phyloP scores from a whole-genome alignment of 2,329 filamentous ascomycete species.

The Claviceps citrina region DNA sequence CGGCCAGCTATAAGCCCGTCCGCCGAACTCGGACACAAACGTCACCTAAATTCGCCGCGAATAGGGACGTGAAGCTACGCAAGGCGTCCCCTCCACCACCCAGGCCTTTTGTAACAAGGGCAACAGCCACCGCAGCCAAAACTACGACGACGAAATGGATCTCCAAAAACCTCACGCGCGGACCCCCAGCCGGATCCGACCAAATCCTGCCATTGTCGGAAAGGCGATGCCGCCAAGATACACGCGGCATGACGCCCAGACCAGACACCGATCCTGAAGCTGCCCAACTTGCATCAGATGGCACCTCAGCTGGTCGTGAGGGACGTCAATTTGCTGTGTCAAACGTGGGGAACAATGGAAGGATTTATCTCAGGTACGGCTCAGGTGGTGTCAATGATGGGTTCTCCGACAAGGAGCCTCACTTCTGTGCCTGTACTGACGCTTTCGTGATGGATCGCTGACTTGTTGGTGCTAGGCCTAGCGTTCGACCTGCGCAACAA shows the following conservation, averaged over 20 bases:
- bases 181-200: conserved; percentile 14
- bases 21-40: conserved; percentile 3
- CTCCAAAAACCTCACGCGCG: conserved; percentile 6
- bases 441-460: conserved; percentile 7
- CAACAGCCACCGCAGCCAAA: conserved; percentile 5
- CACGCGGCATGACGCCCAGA: conserved; percentile 23
- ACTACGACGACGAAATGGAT: conserved; percentile 4
- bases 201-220: conserved; percentile 32
- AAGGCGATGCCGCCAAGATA: conserved; percentile 28
- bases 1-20: neutral
- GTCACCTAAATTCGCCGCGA: conserved; percentile 2
- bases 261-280: conserved; percentile 40
- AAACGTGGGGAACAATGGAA: conserved; percentile 70
- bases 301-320: conserved; percentile 43
- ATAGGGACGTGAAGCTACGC: conserved; percentile 4
- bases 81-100: conserved; percentile 2
- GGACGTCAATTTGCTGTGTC: conserved; percentile 64
- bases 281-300: conserved; percentile 44
- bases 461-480: conserved; percentile 31
- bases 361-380: conserved; percentile 64
- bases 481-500: conserved; percentile 44
- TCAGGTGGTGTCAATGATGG: too few relatives aligned
- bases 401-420: too few relatives aligned
- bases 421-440: neutral
- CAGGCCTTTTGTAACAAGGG: conserved; percentile 4